Percentiles rank a stretch among this genome's conserved stretches.
Conservation (phyloP, 305 asterid species). For the Euphrasia arctica region DNA sequence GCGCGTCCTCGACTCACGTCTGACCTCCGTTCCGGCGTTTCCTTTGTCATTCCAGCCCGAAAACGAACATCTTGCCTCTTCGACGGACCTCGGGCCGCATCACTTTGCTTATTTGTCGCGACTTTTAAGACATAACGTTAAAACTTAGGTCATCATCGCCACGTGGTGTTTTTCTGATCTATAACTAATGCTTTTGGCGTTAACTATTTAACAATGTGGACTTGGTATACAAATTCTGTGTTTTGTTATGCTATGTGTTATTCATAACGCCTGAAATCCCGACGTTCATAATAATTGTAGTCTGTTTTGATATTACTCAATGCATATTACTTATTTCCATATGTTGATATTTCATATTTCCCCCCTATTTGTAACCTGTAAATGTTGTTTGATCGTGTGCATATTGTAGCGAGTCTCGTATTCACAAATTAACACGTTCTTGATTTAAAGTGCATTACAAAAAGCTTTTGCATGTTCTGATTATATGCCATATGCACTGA, state of each 20-base stretch:
- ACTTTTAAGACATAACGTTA: neutral
- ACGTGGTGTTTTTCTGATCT: neutral
- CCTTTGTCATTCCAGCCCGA: too few relatives aligned
- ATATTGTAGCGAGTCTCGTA: neutral
- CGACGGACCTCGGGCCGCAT: too few relatives aligned
- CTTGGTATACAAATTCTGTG: neutral
- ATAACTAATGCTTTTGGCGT: neutral
- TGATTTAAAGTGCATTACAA: neutral
- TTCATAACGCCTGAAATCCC: neutral
- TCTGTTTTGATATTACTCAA: neutral
- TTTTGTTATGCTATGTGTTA: neutral
- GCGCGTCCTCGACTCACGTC: too few relatives aligned
- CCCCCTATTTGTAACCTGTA: neutral
- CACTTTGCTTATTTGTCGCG: conserved; percentile 14
- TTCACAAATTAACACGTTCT: neutral
- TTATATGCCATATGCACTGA: neutral
- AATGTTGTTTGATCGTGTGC: neutral
- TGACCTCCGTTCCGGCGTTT: too few relatives aligned
- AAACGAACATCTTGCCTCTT: too few relatives aligned
- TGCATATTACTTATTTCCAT: neutral
- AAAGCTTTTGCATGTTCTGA: neutral
- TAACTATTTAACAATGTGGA: neutral
- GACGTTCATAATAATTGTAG: neutral
- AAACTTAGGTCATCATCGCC: neutral
- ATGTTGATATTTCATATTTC: neutral